Base-by-base conservation (phyloP, 1,139 yeast genomes). In the Hyphopichia pseudoburtonii region DNA sequence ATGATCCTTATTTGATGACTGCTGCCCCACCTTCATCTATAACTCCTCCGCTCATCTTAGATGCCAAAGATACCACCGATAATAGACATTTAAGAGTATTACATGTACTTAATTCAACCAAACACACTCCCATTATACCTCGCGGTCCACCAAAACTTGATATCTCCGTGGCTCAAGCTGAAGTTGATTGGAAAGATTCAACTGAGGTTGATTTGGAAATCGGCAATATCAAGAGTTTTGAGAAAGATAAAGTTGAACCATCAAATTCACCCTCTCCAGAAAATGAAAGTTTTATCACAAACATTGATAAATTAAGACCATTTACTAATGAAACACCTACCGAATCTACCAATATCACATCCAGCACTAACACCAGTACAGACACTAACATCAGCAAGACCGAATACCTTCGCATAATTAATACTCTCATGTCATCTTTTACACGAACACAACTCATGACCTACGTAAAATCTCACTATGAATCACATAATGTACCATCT, bases 381-480 rank as follows among this genome's bases (percentile, higher is more conserved):
- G n/a, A n/a, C n/a, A n/a, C n/a, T n/a, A n/a, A n/a, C n/a, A n/a
- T n/a, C n/a, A n/a, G n/a, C n/a, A 27, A 27, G 17, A 10, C 29
- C 5, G 17, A 14, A 27, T 19, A 27, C 17, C n/a, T 15, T 3
- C 19, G 10, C 4, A 3, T 27, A 6, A 16, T 27, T 9, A 16
- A 27, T 27, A 27, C 22, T 14, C 17, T 18, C 25, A 5, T 10
- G 42, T 23, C 7, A 7, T 31, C 34, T 8, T 31, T 31, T 17
- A 23, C 8, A 9, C 48, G 43, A 33, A 18, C 39, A 2, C 65
- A 63, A 38, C 39, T 63, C 17, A 40, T 45, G 11, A 45, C 50
- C 1, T 57, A 58, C 34, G 48, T 61, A 17, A 36, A 38, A 33
- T 33, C 5, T 33, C 35, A 11, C 22, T 28, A 16, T 12, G 16